Evolutionary conservation across 441 rosid genomes (phyloP).

Genomic region (Euphorbia schlechtendalii): DNA sequence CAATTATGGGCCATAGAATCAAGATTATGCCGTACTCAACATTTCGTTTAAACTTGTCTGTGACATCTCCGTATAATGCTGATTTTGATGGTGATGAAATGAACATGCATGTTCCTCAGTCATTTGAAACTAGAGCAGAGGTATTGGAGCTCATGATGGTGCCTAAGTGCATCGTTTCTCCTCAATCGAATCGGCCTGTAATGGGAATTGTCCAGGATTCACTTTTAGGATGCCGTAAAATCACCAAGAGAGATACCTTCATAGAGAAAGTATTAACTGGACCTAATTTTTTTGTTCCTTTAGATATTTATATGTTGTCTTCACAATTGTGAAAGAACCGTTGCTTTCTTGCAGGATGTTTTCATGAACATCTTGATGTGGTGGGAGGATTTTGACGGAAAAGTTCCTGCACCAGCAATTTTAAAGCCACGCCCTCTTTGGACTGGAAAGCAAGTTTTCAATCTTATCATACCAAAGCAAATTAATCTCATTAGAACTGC

Average conservation of each 20-base stretch:
- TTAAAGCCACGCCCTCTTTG: conserved; percentile 92
- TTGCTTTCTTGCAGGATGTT: conserved; percentile 60
- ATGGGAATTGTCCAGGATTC: conserved; percentile 99
- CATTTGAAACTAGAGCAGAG: conserved; percentile 94
- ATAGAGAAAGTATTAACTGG: conserved; percentile 73
- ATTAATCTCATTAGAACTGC: conserved; percentile 87
- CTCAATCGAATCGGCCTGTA: conserved; percentile 96
- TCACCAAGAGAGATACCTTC: conserved; percentile 97
- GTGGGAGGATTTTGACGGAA: conserved; percentile 99
- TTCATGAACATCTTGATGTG: conserved; percentile 98
- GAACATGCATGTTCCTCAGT: conserved; percentile 99
- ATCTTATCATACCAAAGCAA: conserved; percentile 97
- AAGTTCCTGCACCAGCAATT: conserved; percentile 94
- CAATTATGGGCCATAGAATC: conserved; percentile 98
- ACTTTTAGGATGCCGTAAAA: conserved; percentile 94
- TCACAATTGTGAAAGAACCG: conserved; percentile 3
- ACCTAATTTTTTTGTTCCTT: neutral
- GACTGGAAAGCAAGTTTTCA: conserved; percentile 99
- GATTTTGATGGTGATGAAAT: conserved; percentile 99
- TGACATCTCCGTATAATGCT: conserved; percentile 98
- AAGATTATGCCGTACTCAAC: conserved; percentile 99
- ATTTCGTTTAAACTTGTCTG: conserved; percentile 87
- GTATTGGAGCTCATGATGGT: conserved; percentile 98
- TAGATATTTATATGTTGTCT: conserved; percentile 8
- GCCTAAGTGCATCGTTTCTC: conserved; percentile 95